phyloP scores from a whole-genome alignment of 1,284 basidiomycete genomes.

The Phaffia rhodozyma region DNA sequence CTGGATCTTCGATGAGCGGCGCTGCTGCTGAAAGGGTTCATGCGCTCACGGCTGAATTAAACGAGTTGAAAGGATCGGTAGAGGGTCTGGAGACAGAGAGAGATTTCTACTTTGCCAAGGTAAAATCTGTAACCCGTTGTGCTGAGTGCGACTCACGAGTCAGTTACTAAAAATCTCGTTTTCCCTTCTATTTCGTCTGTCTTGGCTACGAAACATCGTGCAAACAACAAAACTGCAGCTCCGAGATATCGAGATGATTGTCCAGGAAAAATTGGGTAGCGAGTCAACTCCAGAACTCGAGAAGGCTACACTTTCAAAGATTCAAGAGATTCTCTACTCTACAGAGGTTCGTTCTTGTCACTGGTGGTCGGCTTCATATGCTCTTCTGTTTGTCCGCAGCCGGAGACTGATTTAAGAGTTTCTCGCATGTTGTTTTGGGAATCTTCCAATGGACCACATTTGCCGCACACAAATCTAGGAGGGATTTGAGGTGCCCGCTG shows the following conservation, averaged over 20 bases:
- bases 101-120: slow-evolving; percentile 98
- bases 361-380: slow-evolving; percentile 1
- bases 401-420: too few relatives aligned
- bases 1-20: slow-evolving; percentile 18
- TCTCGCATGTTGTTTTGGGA: background rate
- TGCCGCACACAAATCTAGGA: slow-evolving; percentile 31
- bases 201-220: background rate
- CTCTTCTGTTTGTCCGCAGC: slow-evolving; percentile 3
- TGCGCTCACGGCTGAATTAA: slow-evolving; percentile 60
- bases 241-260: slow-evolving; percentile 88
- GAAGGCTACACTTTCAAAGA: slow-evolving; percentile 59
- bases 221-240: slow-evolving; percentile 42
- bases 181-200: slow-evolving; percentile 4
- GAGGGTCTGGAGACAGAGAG: slow-evolving; percentile 88
- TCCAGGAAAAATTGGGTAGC: slow-evolving; percentile 59
- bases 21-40: slow-evolving; percentile 37
- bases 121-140: slow-evolving; percentile 31
- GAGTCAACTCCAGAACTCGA: slow-evolving; percentile 41
- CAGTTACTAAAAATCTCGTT: background rate
- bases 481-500: slow-evolving; percentile 58
- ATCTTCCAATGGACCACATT: slow-evolving; percentile 6
- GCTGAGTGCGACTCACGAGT: background rate
- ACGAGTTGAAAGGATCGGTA: slow-evolving; percentile 68
- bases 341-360: slow-evolving; percentile 57
- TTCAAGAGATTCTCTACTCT: slow-evolving; percentile 87